Percentiles rank a stretch among this genome's conserved stretches.
Evolutionary conservation across 2,329 filamentous ascomycete species (phyloP).

Genomic region (Calonectria crousiana): DNA sequence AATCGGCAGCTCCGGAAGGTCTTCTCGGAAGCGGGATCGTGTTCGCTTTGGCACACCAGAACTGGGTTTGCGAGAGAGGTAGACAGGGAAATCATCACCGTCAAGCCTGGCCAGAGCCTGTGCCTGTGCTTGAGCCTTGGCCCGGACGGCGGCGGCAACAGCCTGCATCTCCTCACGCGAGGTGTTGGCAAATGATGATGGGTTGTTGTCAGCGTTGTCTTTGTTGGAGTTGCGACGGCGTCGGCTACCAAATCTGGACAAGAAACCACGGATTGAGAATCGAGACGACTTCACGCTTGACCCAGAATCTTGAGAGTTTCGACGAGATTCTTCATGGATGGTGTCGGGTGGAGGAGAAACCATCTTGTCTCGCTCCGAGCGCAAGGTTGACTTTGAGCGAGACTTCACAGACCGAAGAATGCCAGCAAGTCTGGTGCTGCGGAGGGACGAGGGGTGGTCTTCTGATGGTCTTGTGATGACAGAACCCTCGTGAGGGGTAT

Average conservation of each 20-base stretch:
- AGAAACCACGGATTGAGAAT: constrained; percentile 77
- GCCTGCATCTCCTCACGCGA: constrained; percentile 86
- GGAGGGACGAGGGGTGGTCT: constrained; percentile 40
- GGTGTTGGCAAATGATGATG: constrained; percentile 90
- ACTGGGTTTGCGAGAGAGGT: constrained; percentile 50
- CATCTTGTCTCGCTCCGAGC: constrained; percentile 54
- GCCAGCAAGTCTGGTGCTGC: constrained; percentile 47
- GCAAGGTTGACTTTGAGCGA: constrained; percentile 62
- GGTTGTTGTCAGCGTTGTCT: constrained; percentile 59
- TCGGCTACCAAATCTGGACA: constrained; percentile 79
- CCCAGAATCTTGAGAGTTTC: constrained; percentile 70
- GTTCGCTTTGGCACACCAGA: constrained; percentile 77
- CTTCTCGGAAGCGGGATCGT: constrained; percentile 91
- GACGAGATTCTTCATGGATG: constrained; percentile 63
- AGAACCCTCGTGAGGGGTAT: constrained; percentile 37
- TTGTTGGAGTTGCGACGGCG: constrained; percentile 47
- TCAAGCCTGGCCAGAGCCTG: constrained; percentile 52
- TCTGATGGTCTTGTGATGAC: constrained; percentile 36
- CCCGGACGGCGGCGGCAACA: constrained; percentile 43
- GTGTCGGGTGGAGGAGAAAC: constrained; percentile 52
- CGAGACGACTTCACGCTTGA: constrained; percentile 59
- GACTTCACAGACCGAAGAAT: constrained; percentile 61
- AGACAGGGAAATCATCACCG: constrained; percentile 46
- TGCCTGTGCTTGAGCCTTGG: constrained; percentile 47
- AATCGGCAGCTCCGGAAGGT: constrained; percentile 86